Evolutionary conservation across 129 eudicot species (phyloP), one percentile per base, ranked within the genome.

Genomic region (Solidago caesia): DNA sequence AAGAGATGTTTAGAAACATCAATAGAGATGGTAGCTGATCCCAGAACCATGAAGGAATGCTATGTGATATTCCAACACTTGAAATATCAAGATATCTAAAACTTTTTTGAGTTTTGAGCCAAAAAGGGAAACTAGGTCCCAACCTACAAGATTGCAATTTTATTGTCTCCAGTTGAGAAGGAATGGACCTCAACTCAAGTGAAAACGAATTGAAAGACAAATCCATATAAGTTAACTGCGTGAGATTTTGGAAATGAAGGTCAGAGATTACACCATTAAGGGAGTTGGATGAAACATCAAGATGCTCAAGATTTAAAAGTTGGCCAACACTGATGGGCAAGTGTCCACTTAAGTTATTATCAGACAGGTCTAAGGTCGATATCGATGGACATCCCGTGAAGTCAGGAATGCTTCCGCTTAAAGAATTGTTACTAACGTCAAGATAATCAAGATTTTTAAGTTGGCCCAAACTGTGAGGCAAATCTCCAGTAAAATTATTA

Each of bases 21-120:
- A 62, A 53, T 48, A 25, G 10, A 29, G 11, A 12, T 12, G 79
- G 44, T n/a, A 64, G 60, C 39, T 33, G 39, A 16, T 59, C 62
- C 82, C 79, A 71, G n/a, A 86, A 86, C 81, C 82, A 77, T 39
- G 58, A 1, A 44, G 85, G 90, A 47, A 83, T 49, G 25, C 7
- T n/a, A 70, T 67, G 85, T 7, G 82, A 49, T 66, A 86, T 80
- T 46, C 46, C 73, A 33, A 73, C 14, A 59, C 7, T 68, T 2
- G 83, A 83, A 15, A 86, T 73, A 49, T 83, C 90, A 83, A 86
- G 70, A 55, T 9, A 4, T 7, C 4, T 1, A 5, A 72, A 45
- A 12, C 10, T 39, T 4, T 7, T 80, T 65, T 79, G 85, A 49
- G 62, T 76, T 49, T n/a, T 43, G 26, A 85, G 71, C 87, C 87